These are phyloP conservation scores for Simmondsia chinensis DNA, from an alignment of 148 eudicot genomes.

Conservation along the genomic window DNA sequence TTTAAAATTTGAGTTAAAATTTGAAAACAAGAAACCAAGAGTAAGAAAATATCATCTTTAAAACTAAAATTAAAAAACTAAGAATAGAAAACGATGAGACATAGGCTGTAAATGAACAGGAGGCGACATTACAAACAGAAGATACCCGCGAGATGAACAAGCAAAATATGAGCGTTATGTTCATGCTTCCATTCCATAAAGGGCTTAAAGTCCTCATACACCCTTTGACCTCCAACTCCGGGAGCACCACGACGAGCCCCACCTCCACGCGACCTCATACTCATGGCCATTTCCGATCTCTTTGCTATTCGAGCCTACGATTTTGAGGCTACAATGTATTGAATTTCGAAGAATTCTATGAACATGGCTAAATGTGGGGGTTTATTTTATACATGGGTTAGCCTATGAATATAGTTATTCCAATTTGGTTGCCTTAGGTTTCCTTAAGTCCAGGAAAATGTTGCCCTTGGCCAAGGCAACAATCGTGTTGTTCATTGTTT, in stretches of 20 bases:
- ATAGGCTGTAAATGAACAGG: not conserved
- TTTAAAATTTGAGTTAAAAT: too few species aligned
- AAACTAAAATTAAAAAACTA: not conserved
- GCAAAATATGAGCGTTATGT: constrained; percentile 26
- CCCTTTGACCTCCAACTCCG: constrained; percentile 9
- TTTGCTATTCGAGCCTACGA: not conserved
- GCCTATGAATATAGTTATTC: constrained; percentile 21
- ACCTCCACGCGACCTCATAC: constrained; percentile 24
- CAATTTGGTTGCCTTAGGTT: constrained; percentile 20
- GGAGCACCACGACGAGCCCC: constrained; percentile 8
- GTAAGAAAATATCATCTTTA: not conserved
- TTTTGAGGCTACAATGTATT: not conserved
- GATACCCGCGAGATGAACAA: constrained; percentile 51
- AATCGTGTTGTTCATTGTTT: too few species aligned
- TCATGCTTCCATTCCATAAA: constrained; percentile 40
- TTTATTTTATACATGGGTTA: not conserved
- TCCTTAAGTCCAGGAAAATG: too few species aligned
- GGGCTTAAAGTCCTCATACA: constrained; percentile 52
- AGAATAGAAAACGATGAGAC: too few species aligned
- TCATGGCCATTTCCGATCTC: constrained; percentile 20
- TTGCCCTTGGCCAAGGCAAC: too few species aligned
- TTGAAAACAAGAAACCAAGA: too few species aligned
- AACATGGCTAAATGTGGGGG: not conserved
- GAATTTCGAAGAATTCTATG: not conserved
- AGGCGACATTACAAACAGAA: not conserved